phyloP scores from a whole-genome alignment of 306 rosid genomes.

The Nissolia schottii region DNA sequence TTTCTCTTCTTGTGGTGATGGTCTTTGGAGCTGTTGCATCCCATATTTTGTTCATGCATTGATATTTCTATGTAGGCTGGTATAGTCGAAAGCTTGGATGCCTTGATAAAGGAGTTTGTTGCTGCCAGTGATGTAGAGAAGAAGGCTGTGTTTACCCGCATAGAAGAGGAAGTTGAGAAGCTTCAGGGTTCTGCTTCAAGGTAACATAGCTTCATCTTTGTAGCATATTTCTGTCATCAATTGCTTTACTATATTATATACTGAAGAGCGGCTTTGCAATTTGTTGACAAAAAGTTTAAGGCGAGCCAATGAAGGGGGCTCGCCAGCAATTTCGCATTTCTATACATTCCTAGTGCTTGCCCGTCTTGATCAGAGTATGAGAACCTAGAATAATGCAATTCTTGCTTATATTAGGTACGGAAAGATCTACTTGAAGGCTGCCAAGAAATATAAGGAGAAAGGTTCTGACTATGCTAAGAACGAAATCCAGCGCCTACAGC shows the following conservation, averaged over 20 bases:
- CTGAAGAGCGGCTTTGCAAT: not conserved
- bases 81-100: slow-evolving; percentile 50
- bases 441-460: slow-evolving; percentile 62
- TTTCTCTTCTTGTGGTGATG: not conserved
- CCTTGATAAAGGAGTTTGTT: slow-evolving; percentile 74
- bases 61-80: slow-evolving; percentile 67
- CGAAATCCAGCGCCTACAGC: slow-evolving; percentile 77
- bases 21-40: not conserved
- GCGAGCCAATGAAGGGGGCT: not conserved
- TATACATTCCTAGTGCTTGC: not conserved
- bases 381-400: slow-evolving; percentile 3
- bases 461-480: slow-evolving; percentile 86
- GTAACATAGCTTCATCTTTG: slow-evolving; percentile 34
- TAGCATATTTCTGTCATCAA: not conserved
- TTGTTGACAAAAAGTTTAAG: not conserved
- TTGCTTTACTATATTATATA: not conserved
- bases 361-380: not conserved
- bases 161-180: slow-evolving; percentile 74
- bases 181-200: slow-evolving; percentile 78
- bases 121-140: slow-evolving; percentile 69
- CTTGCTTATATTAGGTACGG: slow-evolving; percentile 48
- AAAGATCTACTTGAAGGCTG: slow-evolving; percentile 82
- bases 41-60: slow-evolving; percentile 5
- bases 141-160: slow-evolving; percentile 44
- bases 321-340: not conserved